These are phyloP conservation scores for Nothophaeocryptopus gaeumannii DNA, from an alignment of 2,329 filamentous ascomycete species.

Conservation along the genomic window DNA sequence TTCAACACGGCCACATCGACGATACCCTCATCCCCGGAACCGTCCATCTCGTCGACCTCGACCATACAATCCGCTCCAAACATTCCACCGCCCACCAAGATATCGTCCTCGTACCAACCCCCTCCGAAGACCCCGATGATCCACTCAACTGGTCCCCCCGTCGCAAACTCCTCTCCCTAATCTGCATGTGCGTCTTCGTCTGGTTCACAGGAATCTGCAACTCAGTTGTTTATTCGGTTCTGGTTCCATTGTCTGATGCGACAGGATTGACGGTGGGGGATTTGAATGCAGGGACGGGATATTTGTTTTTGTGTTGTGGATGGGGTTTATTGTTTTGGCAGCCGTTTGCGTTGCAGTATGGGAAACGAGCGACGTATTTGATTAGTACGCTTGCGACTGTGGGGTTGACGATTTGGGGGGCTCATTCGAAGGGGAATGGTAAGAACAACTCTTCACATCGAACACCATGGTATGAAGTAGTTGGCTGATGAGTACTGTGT, in stretches of 20 bases:
- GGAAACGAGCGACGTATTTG: slow-evolving; percentile 51
- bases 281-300: slow-evolving; percentile 50
- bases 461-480: too few species aligned
- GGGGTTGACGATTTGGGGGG: slow-evolving; percentile 44
- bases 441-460: too few species aligned
- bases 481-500: too few species aligned
- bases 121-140: slow-evolving; percentile 27
- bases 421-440: slow-evolving; percentile 41
- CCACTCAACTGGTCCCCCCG: slow-evolving; percentile 31
- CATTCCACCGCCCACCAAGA: slow-evolving; percentile 33
- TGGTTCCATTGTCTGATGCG: slow-evolving; percentile 48
- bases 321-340: slow-evolving; percentile 54
- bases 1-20: slow-evolving; percentile 19
- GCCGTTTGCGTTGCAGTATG: slow-evolving; percentile 52
- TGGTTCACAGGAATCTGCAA: slow-evolving; percentile 50
- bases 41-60: slow-evolving; percentile 42
- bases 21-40: slow-evolving; percentile 37
- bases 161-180: slow-evolving; percentile 44
- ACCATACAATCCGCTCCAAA: slow-evolving; percentile 36
- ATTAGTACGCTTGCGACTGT: slow-evolving; percentile 42
- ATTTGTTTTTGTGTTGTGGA: slow-evolving; percentile 21
- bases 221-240: slow-evolving; percentile 51
- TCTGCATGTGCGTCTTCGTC: slow-evolving; percentile 46
- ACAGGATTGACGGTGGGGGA: slow-evolving; percentile 46
- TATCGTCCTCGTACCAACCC: slow-evolving; percentile 42